Base-by-base conservation (phyloP, 2,329 filamentous ascomycete genomes). In the Sporothrix dimorphospora region DNA sequence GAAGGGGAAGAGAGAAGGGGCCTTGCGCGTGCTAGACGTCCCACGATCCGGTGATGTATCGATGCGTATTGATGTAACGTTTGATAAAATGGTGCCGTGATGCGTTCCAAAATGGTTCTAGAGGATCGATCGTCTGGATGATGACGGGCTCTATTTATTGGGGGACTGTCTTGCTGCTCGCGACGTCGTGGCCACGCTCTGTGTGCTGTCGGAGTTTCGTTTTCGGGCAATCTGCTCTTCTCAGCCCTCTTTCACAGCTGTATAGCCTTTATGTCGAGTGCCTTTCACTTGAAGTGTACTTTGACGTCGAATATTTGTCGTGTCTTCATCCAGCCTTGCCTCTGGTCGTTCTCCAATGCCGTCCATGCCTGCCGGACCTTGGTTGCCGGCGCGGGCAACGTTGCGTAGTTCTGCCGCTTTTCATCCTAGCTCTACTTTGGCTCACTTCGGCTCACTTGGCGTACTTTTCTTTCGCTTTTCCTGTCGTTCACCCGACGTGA, bases 191-290 rank as follows among this genome's bases (percentile, higher is more conserved):
- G 49, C n/a, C 3, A 19, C n/a, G 9, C 49, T 11, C 49, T 53
- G 21, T 53, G 49, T 53, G n/a, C n/a, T 34, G 53, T 57, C 53
- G 27, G 53, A 57, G 53, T 57, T 57, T 57, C 53, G 27, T 19
- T 19, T 34, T 57, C 53, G 27, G 53, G 53, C 14, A 57, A 16
- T 16, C 53, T 19, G 27, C 53, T 30, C 24, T 30, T 9, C 14
- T 57, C 53, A 27, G 53, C 27, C 53, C 27, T 19, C 7, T 57
- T 34, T 53, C 11, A 24, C 12, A 9, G 30, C 30, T 6, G 30
- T 34, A 6, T 34, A 34, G 30, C 30, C 30, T 34, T 34, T 34
- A 3, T 34, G 30, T 6, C 30, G 30, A 34, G 6, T 34, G 3
- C 6, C 30, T 34, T 34, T 34, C 30, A 34, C 30, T 34, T 34